Evolutionary conservation across 2,329 filamentous ascomycete species (phyloP), one percentile per base, ranked within the genome.

Genomic region (Boeremia lycopersici): DNA sequence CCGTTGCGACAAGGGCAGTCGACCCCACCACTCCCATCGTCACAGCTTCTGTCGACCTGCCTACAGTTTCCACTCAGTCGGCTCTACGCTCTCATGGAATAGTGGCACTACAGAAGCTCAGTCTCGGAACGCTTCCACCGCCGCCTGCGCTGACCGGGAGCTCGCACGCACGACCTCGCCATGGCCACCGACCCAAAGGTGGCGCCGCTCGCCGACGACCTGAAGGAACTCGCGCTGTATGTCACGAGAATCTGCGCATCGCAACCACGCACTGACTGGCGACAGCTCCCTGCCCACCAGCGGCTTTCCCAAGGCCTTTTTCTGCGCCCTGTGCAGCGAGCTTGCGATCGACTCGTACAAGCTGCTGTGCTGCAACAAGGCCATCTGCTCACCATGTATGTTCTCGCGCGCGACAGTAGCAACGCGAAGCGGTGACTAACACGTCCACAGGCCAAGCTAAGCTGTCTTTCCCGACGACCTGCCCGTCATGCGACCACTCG

Each of bases 291-390:
- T 96, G 56, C 80, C 86, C 17, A 85, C 89, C 62, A 90, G 93
- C 67, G 91, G 95, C 59, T 92, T 97, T 53, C 95, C 95, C n/a
- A 91, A 93, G 69, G 97, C 96, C 81, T 84, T 99, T 61, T 89
- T 93, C 77, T 99, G 95, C 81, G 91, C 91, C 47, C 90, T 91
- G 65, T 99, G 95, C 78, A 95, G 89, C 78, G 92, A 90, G 75
- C 82, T 98, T 54, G 93, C 92, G 28, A 81, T 96, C 61, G 96
- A 97, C 73, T 91, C 93, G 8, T 96, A 91, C 74, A 90, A 93
- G 60, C 82, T 97, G 26, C 91, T 93, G 1, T 99, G 95, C 77
- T 99, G 95, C 76, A 95, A 97, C 71, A 93, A 96, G 72, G 88
- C 90, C 35, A 96, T 98, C 54, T 98, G 95, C 81, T 89, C 93